Percentiles rank a stretch among this genome's conserved stretches.
phyloP scores from a whole-genome alignment of 2,329 filamentous ascomycete genomes.

The Rugonectria rugulosa region DNA sequence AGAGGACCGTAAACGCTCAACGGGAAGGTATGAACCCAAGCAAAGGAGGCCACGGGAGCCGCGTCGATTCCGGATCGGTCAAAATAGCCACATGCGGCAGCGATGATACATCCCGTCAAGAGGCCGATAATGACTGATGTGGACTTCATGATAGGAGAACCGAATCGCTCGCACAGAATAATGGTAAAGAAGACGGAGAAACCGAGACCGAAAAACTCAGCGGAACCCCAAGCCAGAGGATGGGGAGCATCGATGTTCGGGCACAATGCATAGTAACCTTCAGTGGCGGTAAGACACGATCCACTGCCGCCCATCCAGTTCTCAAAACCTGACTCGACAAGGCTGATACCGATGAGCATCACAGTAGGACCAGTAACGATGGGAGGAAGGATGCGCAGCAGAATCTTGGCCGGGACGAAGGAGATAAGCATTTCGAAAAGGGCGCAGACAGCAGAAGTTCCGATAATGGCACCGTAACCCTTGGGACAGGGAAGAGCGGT shows the following conservation, averaged over 20 bases:
- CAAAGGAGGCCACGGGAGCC: slow-evolving; percentile 76
- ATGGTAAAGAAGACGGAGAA: slow-evolving; percentile 84
- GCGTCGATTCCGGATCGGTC: slow-evolving; percentile 74
- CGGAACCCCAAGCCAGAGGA: slow-evolving; percentile 78
- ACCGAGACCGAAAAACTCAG: slow-evolving; percentile 79
- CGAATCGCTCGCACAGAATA: slow-evolving; percentile 81
- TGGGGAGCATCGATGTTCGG: slow-evolving; percentile 73
- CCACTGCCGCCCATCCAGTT: slow-evolving; percentile 82
- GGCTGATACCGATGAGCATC: slow-evolving; percentile 74
- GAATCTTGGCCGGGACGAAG: slow-evolving; percentile 72
- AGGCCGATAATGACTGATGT: slow-evolving; percentile 79
- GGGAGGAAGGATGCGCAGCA: slow-evolving; percentile 80
- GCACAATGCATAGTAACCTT: slow-evolving; percentile 69
- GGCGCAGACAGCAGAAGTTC: slow-evolving; percentile 71
- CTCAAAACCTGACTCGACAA: slow-evolving; percentile 76
- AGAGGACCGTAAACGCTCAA: slow-evolving; percentile 76
- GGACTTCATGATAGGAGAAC: slow-evolving; percentile 84
- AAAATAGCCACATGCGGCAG: slow-evolving; percentile 80
- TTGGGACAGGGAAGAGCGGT: slow-evolving; percentile 76
- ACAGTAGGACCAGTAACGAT: slow-evolving; percentile 78
- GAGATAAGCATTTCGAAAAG: slow-evolving; percentile 77
- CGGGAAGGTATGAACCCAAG: slow-evolving; percentile 82
- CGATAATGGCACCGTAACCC: slow-evolving; percentile 76
- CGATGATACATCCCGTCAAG: slow-evolving; percentile 79
- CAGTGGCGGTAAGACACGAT: slow-evolving; percentile 57